These are phyloP conservation scores for Arthrobotrys sinensis DNA, from an alignment of 2,329 filamentous ascomycete genomes.

Conservation along the genomic window DNA sequence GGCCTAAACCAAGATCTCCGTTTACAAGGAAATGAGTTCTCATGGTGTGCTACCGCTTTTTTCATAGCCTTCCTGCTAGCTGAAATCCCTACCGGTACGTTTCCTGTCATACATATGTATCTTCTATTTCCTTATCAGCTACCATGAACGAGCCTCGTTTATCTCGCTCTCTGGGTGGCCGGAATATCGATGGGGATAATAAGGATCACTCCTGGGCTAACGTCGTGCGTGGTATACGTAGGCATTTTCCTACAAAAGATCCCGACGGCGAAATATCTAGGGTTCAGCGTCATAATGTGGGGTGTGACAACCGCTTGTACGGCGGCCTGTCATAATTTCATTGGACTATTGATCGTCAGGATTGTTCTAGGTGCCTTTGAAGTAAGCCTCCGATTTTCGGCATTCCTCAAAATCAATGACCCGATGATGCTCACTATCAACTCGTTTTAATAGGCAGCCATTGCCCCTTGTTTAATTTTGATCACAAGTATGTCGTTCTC, in stretches of 20 bases:
- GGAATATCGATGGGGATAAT: neutral
- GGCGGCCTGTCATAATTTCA: constrained; percentile 73
- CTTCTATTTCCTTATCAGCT: neutral
- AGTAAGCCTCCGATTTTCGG: constrained; percentile 33
- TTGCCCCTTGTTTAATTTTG: constrained; percentile 75
- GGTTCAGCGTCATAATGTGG: constrained; percentile 74
- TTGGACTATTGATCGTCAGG: constrained; percentile 72
- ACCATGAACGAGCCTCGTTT: constrained; percentile 28
- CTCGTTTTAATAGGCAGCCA: constrained; percentile 69
- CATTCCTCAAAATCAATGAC: neutral
- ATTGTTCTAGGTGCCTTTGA: constrained; percentile 76
- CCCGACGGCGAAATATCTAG: constrained; percentile 76
- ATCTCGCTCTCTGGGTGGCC: constrained; percentile 36
- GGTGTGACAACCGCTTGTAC: constrained; percentile 73
- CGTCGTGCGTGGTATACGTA: constrained; percentile 64
- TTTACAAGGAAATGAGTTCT: constrained; percentile 75
- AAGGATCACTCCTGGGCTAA: constrained; percentile 51
- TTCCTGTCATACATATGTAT: constrained; percentile 26
- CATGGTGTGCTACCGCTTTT: constrained; percentile 75
- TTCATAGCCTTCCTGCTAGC: constrained; percentile 76
- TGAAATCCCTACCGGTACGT: constrained; percentile 74
- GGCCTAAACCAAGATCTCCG: constrained; percentile 73
- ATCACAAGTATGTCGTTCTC: constrained; percentile 73
- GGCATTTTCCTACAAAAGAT: constrained; percentile 75
- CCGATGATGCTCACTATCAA: constrained; percentile 6